Conservation (phyloP, 2,329 filamentous ascomycete genomes). For the Apiospora marii region DNA sequence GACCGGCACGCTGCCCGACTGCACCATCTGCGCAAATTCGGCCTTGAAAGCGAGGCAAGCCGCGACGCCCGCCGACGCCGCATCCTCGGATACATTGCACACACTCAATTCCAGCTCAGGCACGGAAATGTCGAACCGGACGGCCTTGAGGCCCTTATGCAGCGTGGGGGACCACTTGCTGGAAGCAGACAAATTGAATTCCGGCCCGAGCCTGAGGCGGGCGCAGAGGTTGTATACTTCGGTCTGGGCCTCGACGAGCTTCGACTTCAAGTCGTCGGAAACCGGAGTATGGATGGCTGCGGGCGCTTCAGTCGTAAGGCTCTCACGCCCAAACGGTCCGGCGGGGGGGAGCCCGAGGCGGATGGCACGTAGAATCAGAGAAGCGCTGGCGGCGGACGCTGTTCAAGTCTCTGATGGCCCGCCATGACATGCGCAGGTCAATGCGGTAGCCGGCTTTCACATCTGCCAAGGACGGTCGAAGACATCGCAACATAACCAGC, state of each 20-base stretch:
- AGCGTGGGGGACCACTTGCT: neutral
- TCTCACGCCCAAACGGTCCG: neutral
- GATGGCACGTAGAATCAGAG: neutral
- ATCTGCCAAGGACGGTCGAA: neutral
- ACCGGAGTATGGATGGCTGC: too few species aligned
- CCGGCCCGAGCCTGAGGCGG: neutral
- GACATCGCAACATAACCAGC: neutral
- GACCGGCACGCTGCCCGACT: neutral
- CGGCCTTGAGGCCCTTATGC: too few species aligned
- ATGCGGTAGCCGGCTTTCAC: neutral
- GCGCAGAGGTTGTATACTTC: conserved; percentile 19
- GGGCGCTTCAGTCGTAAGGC: too few species aligned
- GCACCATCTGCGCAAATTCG: neutral
- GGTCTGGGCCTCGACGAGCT: neutral
- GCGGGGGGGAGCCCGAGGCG: neutral
- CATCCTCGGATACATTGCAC: neutral
- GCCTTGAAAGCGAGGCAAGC: neutral
- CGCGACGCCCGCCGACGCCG: neutral
- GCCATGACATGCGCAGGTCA: neutral
- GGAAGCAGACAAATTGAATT: neutral
- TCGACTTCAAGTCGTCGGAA: neutral
- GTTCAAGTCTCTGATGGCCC: neutral
- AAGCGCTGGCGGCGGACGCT: neutral
- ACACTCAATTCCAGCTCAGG: conserved; percentile 4
- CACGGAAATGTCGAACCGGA: neutral